Evolutionary conservation across 345 rosid genomes (phyloP), one percentile per base, ranked within the genome.

Genomic region (Balakata baccata): DNA sequence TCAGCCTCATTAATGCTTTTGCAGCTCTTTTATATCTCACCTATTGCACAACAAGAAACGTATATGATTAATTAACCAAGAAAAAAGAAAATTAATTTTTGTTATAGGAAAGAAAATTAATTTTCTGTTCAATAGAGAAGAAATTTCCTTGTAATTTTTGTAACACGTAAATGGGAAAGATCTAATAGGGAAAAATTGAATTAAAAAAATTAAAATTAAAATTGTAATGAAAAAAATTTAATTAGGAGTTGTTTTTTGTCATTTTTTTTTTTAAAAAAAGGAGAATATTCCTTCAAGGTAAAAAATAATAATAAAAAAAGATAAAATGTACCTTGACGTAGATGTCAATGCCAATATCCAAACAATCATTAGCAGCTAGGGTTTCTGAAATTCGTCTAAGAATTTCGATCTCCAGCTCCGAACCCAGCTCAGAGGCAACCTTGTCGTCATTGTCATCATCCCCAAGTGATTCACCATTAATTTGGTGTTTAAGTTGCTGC

Each of bases 21-120:
- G 89, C 91, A 29, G 87, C 91, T 59, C 91, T 86, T 78, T 75
- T 76, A 43, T 87, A 89, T 72, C 93, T 87, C 65, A 79, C 87
- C 89, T 86, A 75, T 75, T 62, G 22, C 51, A 47, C 79, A 38
- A 54, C 51, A 71, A 59, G 22, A 52, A 64, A 20, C 72, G 37
- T n/a, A 50, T 1, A 22, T 63, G 38, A 63, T 29, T 29, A 29
- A 63, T 29, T 29, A 29, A 29, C 34, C 34, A 29, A 29, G 34
- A 29, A 29, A 29, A 29, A 29, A 29, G 2, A 29, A 29, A 29
- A 1, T 1, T 29, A 29, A 29, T 29, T 29, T 29, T 29, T 29
- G 2, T 29, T 29, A 29, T 29, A 29, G 34, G 34, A 29, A 29
- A 29, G 34, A 29, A 29, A 29, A 29, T 29, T 29, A 29, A 29